phyloP scores from a whole-genome alignment of 257 asterid species.

The Jaltomata sinuosa region DNA sequence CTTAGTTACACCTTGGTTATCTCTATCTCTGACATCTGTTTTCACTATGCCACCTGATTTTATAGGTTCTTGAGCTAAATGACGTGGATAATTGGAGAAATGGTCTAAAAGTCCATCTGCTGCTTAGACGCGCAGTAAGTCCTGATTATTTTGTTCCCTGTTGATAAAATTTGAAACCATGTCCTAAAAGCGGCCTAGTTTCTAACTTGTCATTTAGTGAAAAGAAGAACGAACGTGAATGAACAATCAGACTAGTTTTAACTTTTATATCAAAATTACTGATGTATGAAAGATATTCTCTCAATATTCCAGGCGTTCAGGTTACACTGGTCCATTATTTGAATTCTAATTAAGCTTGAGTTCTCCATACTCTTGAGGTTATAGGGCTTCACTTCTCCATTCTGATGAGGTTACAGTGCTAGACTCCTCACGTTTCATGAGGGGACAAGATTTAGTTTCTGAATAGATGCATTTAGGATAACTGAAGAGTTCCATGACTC shows the following conservation, averaged over 20 bases:
- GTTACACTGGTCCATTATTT: not conserved
- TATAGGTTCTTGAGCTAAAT: slow-evolving; percentile 58
- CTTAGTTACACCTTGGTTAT: not conserved
- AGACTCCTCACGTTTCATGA: not conserved
- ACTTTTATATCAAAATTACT: not conserved
- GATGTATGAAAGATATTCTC: not conserved
- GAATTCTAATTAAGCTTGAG: not conserved
- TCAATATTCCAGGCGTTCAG: not conserved
- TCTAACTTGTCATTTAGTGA: not conserved
- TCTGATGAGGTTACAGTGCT: not conserved
- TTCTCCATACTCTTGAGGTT: not conserved
- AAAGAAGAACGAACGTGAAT: not conserved
- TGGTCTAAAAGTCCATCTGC: slow-evolving; percentile 69
- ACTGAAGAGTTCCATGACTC: not conserved
- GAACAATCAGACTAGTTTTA: not conserved
- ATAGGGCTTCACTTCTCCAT: not conserved
- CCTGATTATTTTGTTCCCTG: not conserved
- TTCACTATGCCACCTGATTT: slow-evolving; percentile 1
- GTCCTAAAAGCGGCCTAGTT: not conserved
- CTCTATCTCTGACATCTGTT: not conserved
- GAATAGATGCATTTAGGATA: not conserved
- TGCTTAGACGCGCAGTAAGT: slow-evolving; percentile 54
- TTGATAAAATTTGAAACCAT: slow-evolving; percentile 1
- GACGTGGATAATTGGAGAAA: slow-evolving; percentile 84
- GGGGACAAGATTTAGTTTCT: not conserved